Evolutionary conservation across 495 filamentous ascomycete genomes (phyloP).

Genomic region (Acidiella bohemica): DNA sequence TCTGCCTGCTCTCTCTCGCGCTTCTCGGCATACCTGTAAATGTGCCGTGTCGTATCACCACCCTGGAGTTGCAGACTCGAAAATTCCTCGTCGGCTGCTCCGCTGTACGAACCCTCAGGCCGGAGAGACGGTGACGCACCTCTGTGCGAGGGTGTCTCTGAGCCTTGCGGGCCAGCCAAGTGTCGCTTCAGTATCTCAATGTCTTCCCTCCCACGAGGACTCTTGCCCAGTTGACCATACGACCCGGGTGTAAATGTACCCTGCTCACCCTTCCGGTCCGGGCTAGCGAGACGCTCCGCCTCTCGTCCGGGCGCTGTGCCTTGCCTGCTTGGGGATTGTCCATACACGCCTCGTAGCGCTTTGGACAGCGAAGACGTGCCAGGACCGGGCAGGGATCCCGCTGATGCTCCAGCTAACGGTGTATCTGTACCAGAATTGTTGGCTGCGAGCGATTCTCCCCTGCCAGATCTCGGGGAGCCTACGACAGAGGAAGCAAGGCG

Average conservation of each 20-base stretch:
- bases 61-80: slow-evolving; percentile 85
- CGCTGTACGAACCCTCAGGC: background rate
- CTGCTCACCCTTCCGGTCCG: slow-evolving; percentile 10
- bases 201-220: slow-evolving; percentile 26
- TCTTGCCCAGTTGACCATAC: slow-evolving; percentile 15
- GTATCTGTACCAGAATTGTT: slow-evolving; percentile 13
- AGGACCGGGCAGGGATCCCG: slow-evolving; percentile 23
- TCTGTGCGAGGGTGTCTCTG: slow-evolving; percentile 6
- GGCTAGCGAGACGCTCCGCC: slow-evolving; percentile 8
- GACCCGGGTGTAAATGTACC: slow-evolving; percentile 25
- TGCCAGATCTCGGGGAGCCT: slow-evolving; percentile 3
- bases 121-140: background rate
- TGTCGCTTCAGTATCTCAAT: slow-evolving; percentile 31
- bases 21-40: slow-evolving; percentile 92
- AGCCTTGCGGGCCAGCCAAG: slow-evolving; percentile 22
- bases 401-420: slow-evolving; percentile 24
- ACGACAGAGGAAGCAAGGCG: slow-evolving; percentile 23
- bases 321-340: slow-evolving; percentile 23
- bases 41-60: slow-evolving; percentile 82
- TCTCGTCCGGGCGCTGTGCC: slow-evolving; percentile 16
- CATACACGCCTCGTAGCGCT: slow-evolving; percentile 25
- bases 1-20: slow-evolving; percentile 48
- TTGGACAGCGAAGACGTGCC: slow-evolving; percentile 31
- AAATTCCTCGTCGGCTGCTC: slow-evolving; percentile 58
- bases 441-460: background rate